Percentiles rank a stretch among this genome's conserved stretches.
Conservation (phyloP, 768 basidiomycete species). For the Sarcodon aspratus region DNA sequence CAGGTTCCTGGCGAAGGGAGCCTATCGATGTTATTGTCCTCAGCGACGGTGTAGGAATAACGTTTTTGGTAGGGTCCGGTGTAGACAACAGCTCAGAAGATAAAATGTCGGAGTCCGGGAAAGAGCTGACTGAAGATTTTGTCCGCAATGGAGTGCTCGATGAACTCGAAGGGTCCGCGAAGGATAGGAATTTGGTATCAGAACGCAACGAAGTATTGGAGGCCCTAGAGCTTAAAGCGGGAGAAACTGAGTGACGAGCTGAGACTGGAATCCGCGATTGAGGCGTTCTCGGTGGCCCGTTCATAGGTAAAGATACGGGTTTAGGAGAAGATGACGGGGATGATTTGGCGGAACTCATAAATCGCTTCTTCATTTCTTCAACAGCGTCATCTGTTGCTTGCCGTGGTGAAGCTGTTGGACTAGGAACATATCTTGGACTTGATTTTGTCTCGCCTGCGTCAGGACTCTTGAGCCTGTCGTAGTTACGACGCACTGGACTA, state of each 20-base stretch:
- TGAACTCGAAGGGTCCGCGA: background rate
- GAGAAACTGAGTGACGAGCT: background rate
- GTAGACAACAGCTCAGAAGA: constrained; percentile 2
- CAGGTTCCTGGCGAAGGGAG: background rate
- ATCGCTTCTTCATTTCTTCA: constrained; percentile 53
- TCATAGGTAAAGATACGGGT: background rate
- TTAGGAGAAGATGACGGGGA: constrained; percentile 12
- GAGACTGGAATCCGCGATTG: background rate
- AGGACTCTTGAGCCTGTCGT: constrained; percentile 10
- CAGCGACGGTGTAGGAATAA: constrained; percentile 3
- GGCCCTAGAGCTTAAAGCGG: background rate
- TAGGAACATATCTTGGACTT: background rate
- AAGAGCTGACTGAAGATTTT: background rate
- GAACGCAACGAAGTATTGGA: background rate
- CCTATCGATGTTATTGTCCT: constrained; percentile 4
- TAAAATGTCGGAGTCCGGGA: background rate
- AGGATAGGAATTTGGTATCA: background rate
- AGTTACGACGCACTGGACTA: background rate
- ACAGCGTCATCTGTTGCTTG: constrained; percentile 36
- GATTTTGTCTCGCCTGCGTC: background rate
- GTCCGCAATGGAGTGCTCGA: background rate
- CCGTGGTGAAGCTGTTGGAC: constrained; percentile 3
- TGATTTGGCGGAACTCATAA: constrained; percentile 24
- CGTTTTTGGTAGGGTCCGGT: background rate
- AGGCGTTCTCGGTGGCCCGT: background rate